phyloP scores from a whole-genome alignment of 1,284 basidiomycete genomes.

The Austroboletus olivaceoglutinosus region DNA sequence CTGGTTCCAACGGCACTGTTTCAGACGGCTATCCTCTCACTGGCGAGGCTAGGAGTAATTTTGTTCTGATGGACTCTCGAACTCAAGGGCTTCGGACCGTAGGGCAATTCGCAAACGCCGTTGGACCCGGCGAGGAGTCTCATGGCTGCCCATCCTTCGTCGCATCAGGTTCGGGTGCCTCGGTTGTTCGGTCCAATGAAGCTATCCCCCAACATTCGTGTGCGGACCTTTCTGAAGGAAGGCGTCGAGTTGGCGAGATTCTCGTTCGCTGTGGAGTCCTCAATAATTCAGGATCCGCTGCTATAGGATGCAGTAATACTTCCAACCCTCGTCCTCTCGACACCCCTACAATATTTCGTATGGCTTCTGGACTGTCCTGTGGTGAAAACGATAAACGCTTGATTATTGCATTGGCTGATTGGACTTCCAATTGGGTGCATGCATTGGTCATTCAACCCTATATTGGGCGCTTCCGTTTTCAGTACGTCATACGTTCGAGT shows the following conservation, averaged over 20 bases:
- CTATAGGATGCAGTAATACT: neutral
- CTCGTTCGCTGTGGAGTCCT: conserved; percentile 26
- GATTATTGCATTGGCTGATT: conserved; percentile 21
- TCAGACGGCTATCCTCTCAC: conserved; percentile 1
- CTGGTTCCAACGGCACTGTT: conserved; percentile 4
- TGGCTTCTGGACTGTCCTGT: neutral
- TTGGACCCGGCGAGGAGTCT: neutral
- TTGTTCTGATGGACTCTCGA: conserved; percentile 10
- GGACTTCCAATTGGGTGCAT: conserved; percentile 32
- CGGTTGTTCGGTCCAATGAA: neutral
- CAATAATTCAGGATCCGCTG: neutral
- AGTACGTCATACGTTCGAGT: conserved; percentile 17
- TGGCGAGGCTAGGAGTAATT: conserved; percentile 3
- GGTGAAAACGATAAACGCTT: conserved; percentile 8
- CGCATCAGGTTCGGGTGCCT: neutral
- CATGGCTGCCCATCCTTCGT: conserved; percentile 3
- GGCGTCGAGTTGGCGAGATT: conserved; percentile 23
- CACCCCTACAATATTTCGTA: neutral
- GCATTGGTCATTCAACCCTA: conserved; percentile 26
- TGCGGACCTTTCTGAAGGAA: conserved; percentile 19
- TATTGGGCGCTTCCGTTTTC: conserved; percentile 20
- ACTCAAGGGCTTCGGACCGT: neutral
- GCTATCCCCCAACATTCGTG: neutral
- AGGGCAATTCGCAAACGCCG: neutral
- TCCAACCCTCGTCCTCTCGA: neutral